phyloP scores from a whole-genome alignment of 345 rosid species.

The Citrus maxima region DNA sequence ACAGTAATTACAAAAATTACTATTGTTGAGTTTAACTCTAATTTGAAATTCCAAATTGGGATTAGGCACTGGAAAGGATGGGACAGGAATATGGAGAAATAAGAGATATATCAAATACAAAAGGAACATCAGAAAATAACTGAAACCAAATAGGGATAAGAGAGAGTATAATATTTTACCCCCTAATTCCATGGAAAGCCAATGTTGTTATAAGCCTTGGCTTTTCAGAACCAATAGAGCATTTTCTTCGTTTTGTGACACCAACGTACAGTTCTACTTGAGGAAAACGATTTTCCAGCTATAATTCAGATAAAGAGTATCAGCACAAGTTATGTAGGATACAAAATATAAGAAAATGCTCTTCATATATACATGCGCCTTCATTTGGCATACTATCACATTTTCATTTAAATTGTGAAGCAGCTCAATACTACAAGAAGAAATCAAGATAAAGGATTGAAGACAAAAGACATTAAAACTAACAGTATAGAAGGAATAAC shows the following conservation, averaged over 20 bases:
- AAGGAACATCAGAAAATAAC: not conserved
- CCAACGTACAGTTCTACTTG: slow-evolving; percentile 50
- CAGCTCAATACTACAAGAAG: not conserved
- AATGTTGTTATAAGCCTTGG: slow-evolving; percentile 42
- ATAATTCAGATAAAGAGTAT: slow-evolving; percentile 16
- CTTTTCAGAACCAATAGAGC: slow-evolving; percentile 51
- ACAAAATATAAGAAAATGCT: not conserved
- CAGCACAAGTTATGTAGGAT: not conserved
- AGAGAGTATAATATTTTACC: slow-evolving; percentile 40
- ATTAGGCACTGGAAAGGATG: not conserved
- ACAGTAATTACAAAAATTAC: not conserved
- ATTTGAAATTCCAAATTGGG: not conserved
- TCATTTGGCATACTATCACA: not conserved
- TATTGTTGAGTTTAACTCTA: not conserved
- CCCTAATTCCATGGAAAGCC: slow-evolving; percentile 50
- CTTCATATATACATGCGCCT: no score
- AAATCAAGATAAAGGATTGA: not conserved
- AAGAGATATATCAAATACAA: not conserved
- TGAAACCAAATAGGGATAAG: slow-evolving; percentile 9
- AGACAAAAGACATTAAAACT: not conserved
- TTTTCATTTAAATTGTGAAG: not conserved
- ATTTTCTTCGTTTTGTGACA: slow-evolving; percentile 54
- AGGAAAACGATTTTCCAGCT: slow-evolving; percentile 44
- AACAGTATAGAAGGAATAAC: not conserved
- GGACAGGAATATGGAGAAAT: not conserved